These are phyloP conservation scores for Candida pseudofarinosa DNA, from an alignment of 805 yeast species.

Conservation along the genomic window DNA sequence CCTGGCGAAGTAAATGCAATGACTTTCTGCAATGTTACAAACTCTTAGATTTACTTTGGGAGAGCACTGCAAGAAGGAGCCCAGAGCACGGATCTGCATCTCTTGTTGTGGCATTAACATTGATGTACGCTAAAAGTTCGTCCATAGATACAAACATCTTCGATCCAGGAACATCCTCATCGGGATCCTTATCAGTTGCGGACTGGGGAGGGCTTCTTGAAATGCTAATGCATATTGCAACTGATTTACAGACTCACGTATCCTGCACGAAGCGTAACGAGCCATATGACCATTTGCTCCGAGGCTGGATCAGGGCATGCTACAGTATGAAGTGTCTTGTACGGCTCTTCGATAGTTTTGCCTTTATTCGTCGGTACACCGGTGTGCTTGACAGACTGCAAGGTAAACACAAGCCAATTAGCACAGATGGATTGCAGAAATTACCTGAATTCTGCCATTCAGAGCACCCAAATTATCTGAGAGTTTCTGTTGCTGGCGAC, in stretches of 20 bases:
- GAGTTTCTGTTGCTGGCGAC: not conserved
- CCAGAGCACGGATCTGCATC: not conserved
- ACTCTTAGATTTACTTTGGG: not conserved
- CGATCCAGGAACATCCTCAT: not conserved
- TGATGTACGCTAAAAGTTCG: not conserved
- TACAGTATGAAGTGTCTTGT: not conserved
- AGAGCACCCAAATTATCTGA: not conserved
- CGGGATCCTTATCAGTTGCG: not conserved
- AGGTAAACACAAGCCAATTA: not conserved
- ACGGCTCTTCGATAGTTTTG: not conserved
- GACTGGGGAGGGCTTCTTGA: not conserved
- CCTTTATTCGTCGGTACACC: not conserved
- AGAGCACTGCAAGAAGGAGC: not conserved
- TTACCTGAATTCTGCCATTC: not conserved
- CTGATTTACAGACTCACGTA: not conserved
- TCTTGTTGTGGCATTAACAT: not conserved
- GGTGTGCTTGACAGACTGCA: not conserved
- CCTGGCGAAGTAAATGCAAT: not conserved
- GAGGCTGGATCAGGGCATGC: not conserved
- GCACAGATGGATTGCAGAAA: too few species aligned
- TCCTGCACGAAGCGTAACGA: not conserved
- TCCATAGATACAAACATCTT: not conserved
- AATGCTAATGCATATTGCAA: not conserved
- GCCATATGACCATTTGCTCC: not conserved
- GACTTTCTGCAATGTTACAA: not conserved